Evolutionary conservation across 148 eudicot species (phyloP), one percentile per base, ranked within the genome.

Genomic region (Heliosperma pusillum): DNA sequence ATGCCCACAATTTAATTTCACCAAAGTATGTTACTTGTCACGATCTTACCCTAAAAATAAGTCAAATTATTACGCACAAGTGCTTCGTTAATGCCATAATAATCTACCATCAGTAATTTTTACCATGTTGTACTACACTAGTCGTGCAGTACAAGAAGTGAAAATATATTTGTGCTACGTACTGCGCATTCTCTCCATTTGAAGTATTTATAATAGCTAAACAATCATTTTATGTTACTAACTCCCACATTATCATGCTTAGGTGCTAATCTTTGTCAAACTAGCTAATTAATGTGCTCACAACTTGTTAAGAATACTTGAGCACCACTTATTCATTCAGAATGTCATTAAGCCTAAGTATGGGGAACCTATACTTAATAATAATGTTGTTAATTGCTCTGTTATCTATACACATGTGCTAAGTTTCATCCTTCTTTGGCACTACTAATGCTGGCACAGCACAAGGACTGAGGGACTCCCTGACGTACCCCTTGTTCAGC

Each of bases 1-100:
- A 42, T 42, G 15, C 15, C 1, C 27, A 4, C 10, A 36, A 2
- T 7, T 36, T 19, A 66, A 36, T 66, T 21, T 66, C 52, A 36
- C 25, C 70, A 19, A 66, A 66, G 8, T 20, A 66, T 66, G 50
- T 66, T 66, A 9, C 16, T 40, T 12, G 72, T 67, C 65, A 75
- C 6, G 40, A 6, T 68, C 79, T 69, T 67, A 57, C 71, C 52
- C 29, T 33, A 55, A 7, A 69, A 52, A 66, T 75, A 75, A 17
- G 45, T 75, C 77, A 67, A 56, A 76, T 63, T 50, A 36, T 56
- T 75, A 75, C 78, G 72, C 71, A 69, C 21, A 21, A 67, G 71
- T 75, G 78, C 78, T 25, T 75, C 65, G 25, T 67, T 55, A 75
- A 36, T 75, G 78, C 78, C 42, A 6, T 36, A 36, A 36, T 36